Evolutionary conservation across 441 rosid species (phyloP).

Genomic region (Euphorbia celastroides): DNA sequence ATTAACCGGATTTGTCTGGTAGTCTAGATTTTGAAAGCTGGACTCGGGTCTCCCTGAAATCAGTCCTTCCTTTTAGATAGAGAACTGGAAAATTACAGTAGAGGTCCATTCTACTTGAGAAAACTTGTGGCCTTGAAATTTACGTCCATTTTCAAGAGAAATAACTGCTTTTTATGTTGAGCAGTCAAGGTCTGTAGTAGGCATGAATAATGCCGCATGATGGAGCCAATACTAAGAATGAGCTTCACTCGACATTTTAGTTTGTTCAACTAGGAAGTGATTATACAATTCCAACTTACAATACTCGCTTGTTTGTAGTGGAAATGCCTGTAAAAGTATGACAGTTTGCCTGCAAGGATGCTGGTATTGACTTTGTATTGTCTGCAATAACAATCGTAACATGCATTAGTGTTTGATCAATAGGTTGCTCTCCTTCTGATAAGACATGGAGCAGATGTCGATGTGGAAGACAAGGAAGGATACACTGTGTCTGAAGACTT

Average conservation of each 20-base stretch:
- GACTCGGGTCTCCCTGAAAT: not conserved
- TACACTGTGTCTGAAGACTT: slow-evolving; percentile 68
- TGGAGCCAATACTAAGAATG: not conserved
- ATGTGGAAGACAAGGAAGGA: slow-evolving; percentile 83
- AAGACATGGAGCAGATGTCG: slow-evolving; percentile 89
- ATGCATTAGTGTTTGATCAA: slow-evolving; percentile 13
- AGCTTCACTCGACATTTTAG: slow-evolving; percentile 1
- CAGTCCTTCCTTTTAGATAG: not conserved
- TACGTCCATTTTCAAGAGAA: not conserved
- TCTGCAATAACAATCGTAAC: not conserved
- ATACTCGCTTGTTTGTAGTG: not conserved
- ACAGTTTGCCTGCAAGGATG: not conserved
- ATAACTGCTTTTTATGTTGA: not conserved
- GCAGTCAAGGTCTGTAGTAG: not conserved
- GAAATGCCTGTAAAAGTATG: not conserved
- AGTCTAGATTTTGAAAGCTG: not conserved
- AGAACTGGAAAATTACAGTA: not conserved
- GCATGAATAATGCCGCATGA: not conserved
- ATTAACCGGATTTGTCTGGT: too few species aligned
- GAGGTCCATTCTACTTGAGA: not conserved
- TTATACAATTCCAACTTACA: not conserved
- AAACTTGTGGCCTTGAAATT: not conserved
- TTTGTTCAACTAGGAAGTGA: not conserved
- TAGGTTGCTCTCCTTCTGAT: slow-evolving; percentile 82
- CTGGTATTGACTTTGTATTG: not conserved